Percentiles rank a stretch among this genome's conserved stretches.
Evolutionary conservation across 1,139 yeast species (phyloP).

Genomic region (Saccharomyces hybrid): DNA sequence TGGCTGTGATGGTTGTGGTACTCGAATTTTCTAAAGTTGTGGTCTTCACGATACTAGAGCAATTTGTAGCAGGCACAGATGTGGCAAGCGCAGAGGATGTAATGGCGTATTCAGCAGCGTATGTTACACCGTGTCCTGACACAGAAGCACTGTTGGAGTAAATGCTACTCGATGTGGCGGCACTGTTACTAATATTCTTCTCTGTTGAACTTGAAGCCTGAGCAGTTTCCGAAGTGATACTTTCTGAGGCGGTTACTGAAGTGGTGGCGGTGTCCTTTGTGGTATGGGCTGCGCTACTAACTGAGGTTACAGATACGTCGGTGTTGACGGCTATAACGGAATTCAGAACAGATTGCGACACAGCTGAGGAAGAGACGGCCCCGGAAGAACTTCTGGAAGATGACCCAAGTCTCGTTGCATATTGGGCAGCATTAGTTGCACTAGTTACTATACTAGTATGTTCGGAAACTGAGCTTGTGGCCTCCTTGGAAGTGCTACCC

Average conservation of each 20-base stretch:
- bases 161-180: neutral
- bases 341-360: neutral
- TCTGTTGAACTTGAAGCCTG: neutral
- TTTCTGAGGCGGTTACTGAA: neutral
- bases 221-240: neutral
- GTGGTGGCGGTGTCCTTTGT: neutral
- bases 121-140: neutral
- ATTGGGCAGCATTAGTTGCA: neutral
- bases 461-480: neutral
- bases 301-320: neutral
- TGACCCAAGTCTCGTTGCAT: neutral
- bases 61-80: neutral
- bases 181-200: neutral
- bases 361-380: neutral
- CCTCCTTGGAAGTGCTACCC: neutral
- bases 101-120: neutral
- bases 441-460: neutral
- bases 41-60: neutral
- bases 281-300: neutral
- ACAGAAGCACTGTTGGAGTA: neutral
- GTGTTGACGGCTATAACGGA: neutral
- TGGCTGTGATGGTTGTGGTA: neutral
- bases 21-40: neutral
- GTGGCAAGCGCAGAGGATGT: neutral
- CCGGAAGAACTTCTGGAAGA: neutral